phyloP scores from a whole-genome alignment of 169 alveolate species.

The Ichthyophthirius multifiliis region DNA sequence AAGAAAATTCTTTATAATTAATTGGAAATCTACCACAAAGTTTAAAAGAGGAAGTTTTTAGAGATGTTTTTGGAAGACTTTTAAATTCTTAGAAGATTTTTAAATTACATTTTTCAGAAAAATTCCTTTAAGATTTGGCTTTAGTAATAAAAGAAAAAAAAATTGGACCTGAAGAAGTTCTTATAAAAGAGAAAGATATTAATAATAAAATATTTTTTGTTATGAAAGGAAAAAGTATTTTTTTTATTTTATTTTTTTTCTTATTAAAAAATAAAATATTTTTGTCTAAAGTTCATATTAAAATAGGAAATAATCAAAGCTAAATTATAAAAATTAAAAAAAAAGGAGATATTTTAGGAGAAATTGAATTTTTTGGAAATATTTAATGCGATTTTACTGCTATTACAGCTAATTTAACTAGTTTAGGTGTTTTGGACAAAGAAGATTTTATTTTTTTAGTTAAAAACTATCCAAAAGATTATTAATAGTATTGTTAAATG shows the following conservation, averaged over 20 bases:
- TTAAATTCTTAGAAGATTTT: neutral
- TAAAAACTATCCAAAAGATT: conserved; percentile 1
- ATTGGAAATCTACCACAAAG: neutral
- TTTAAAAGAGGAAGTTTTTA: neutral
- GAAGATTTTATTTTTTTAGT: neutral
- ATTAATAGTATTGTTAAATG: neutral
- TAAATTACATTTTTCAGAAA: neutral
- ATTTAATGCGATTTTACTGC: neutral
- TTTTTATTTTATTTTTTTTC: no score
- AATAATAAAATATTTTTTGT: neutral
- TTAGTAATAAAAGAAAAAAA: neutral
- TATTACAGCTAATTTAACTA: neutral
- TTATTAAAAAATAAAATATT: no score
- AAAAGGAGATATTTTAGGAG: conserved; percentile 9
- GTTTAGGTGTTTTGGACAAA: neutral
- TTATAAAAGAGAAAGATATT: neutral
- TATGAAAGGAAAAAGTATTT: neutral
- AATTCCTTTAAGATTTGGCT: neutral
- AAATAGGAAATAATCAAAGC: no score
- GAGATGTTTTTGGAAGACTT: neutral
- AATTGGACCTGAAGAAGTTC: conserved; percentile 19
- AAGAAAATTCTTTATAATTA: neutral
- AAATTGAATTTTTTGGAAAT: neutral
- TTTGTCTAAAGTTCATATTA: no score
- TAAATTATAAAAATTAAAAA: no score